Base-by-base conservation (phyloP, 805 yeast species). In the Candida corydali region DNA sequence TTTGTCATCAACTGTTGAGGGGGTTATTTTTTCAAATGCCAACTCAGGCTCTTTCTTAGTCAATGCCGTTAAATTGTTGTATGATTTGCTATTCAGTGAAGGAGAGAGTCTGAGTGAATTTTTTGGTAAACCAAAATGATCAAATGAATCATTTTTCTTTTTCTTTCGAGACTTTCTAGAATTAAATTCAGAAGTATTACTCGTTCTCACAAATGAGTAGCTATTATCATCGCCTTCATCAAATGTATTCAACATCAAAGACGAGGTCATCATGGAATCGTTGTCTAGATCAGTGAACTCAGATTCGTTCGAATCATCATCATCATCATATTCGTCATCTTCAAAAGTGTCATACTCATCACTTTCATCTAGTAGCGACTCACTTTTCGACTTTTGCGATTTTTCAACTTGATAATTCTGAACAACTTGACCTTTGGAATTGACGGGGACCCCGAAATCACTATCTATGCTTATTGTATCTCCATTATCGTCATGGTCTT, bases 271-370 rank as follows among this genome's bases (percentile, higher is more conserved):
- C n/a, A 62, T 50, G 2, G 69, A 63, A 26, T 60, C 68, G 4
- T 57, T 56, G 33, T 67, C 73, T 8, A 65, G 60, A 32, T 67
- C 73, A 0, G 71, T 68, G 39, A 67, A 65, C 10, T 69, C 70
- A 2, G 72, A 65, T 31, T 68, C 73, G 5, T 57, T 46, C 8
- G 64, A 53, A 17, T 49, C 59, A 17, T 57, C 59, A 9, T 49
- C 61, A n/a, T 47, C 55, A 23, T 51, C 59, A 14, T 45, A 53
- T 5, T 51, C 58, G 8, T 53, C 57, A n/a, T 59, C 59, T 15
- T 33, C 38, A 5, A 12, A 17, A n/a, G 11, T 3, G 18, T 59
- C 57, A 15, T 44, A 52, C 10, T 33, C 36, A 18, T 33, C 36
- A 11, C 48, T 47, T 24, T 50, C 51, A 17, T 51, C 52, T 10